Base-by-base conservation (phyloP, 306 rosid species). In the Erythrophleum fordii region DNA sequence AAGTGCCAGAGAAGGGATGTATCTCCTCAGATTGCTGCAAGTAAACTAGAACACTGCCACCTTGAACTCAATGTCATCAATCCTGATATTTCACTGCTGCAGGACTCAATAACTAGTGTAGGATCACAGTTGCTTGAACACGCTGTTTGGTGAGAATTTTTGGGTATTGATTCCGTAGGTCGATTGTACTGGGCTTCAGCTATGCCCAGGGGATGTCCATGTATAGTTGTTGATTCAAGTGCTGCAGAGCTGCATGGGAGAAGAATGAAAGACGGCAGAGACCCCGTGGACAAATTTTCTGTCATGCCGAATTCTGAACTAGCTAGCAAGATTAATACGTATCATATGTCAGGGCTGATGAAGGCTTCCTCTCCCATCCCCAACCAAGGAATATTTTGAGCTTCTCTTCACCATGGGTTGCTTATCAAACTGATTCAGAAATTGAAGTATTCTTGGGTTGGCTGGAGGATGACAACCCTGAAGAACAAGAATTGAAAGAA, bases 151-250 rank as follows among this genome's bases (percentile, higher is more conserved):
- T 81, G 88, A 79, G 94, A 88, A 77, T 90, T 90, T 61, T 44
- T 90, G 78, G 94, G 94, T 49, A 76, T 45, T 81, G 94, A 90
- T 81, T n/a, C n/a, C n/a, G n/a, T n/a, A n/a, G n/a, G n/a, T n/a
- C n/a, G n/a, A n/a, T n/a, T n/a, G n/a, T n/a, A n/a, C n/a, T n/a
- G n/a, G n/a, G n/a, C n/a, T n/a, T n/a, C n/a, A n/a, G n/a, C n/a
- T n/a, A n/a, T n/a, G n/a, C n/a, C n/a, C n/a, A n/a, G n/a, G n/a
- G n/a, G n/a, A n/a, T n/a, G n/a, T n/a, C n/a, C n/a, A n/a, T n/a
- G n/a, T n/a, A n/a, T n/a, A n/a, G n/a, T n/a, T n/a, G n/a, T n/a
- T 60, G 85, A 87, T 56, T 82, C 82, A 74, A 83, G 78, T 76
- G 60, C 79, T 53, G 45, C 76, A 72, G 39, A 42, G 67, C 86